Evolutionary conservation across 2,329 filamentous ascomycete species (phyloP).

Genomic region (Nothophaeocryptopus gaeumannii): DNA sequence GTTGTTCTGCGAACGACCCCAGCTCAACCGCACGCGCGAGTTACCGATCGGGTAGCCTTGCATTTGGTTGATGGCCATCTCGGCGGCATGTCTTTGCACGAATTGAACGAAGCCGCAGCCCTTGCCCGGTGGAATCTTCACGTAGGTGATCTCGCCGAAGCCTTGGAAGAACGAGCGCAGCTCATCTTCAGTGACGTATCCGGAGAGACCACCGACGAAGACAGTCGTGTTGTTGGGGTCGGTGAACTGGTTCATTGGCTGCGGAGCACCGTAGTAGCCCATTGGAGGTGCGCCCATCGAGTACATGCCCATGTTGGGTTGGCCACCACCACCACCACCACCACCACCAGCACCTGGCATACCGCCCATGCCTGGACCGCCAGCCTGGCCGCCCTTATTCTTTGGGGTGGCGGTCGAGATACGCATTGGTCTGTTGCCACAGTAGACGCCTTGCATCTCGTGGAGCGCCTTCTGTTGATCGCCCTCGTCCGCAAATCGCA

Average conservation of each 20-base stretch:
- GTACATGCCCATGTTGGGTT: conserved; percentile 61
- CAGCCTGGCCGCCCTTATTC: conserved; percentile 64
- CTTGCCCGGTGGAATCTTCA: conserved; percentile 99
- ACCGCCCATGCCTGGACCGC: conserved; percentile 51
- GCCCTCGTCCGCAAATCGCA: conserved; percentile 90
- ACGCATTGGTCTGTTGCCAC: conserved; percentile 96
- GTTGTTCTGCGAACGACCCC: conserved; percentile 99
- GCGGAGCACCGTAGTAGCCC: conserved; percentile 65
- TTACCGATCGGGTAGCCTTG: conserved; percentile 99
- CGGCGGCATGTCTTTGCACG: conserved; percentile 94
- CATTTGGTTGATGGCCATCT: conserved; percentile 99
- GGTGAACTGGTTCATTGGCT: conserved; percentile 99
- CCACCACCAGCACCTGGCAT: conserved; percentile 57
- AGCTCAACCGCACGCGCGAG: conserved; percentile 93
- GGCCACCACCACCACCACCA: no score
- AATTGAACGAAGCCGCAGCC: conserved; percentile 99
- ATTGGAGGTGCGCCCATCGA: conserved; percentile 68
- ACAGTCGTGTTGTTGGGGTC: conserved; percentile 99
- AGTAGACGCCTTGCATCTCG: conserved; percentile 99
- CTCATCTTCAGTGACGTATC: conserved; percentile 98
- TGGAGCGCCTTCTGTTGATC: conserved; percentile 94
- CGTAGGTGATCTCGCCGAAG: conserved; percentile 98
- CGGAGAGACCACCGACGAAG: conserved; percentile 93
- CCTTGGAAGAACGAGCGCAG: conserved; percentile 99
- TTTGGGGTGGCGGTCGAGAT: conserved; percentile 97